Evolutionary conservation across 1,284 basidiomycete species (phyloP).

Genomic region (Ganoderma leucocontextum): DNA sequence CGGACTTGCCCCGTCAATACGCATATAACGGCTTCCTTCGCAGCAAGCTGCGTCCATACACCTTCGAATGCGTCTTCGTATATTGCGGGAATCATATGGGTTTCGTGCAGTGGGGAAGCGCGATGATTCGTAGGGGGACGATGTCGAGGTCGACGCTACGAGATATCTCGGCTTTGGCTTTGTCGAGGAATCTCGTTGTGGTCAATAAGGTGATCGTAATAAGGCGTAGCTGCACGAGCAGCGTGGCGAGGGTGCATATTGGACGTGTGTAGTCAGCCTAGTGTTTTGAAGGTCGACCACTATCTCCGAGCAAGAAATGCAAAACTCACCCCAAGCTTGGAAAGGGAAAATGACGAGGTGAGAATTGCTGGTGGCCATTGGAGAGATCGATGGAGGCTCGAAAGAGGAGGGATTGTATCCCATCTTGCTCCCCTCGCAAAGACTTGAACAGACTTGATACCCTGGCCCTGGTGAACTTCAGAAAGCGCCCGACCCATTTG

Average conservation of each 20-base stretch:
- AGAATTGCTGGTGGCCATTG: background rate
- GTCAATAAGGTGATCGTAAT: background rate
- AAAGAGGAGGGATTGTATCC: background rate
- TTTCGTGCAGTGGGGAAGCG: background rate
- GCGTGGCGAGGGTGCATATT: background rate
- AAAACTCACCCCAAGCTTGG: background rate
- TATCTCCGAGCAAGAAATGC: background rate
- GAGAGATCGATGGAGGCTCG: background rate
- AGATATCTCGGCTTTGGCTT: background rate
- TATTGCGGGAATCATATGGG: background rate
- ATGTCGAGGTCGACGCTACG: background rate
- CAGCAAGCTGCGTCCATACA: background rate
- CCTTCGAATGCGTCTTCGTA: background rate
- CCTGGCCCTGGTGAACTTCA: too few species aligned
- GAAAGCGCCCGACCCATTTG: background rate
- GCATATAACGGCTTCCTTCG: background rate
- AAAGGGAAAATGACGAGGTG: background rate
- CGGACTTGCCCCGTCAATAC: background rate
- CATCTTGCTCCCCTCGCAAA: background rate
- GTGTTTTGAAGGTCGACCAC: background rate
- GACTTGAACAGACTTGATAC: background rate
- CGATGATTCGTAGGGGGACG: background rate
- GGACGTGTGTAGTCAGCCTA: background rate
- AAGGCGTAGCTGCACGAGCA: background rate
- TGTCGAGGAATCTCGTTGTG: background rate